Base-by-base conservation (phyloP, 495 filamentous ascomycete species). In the Hypomontagnella monticulosa region DNA sequence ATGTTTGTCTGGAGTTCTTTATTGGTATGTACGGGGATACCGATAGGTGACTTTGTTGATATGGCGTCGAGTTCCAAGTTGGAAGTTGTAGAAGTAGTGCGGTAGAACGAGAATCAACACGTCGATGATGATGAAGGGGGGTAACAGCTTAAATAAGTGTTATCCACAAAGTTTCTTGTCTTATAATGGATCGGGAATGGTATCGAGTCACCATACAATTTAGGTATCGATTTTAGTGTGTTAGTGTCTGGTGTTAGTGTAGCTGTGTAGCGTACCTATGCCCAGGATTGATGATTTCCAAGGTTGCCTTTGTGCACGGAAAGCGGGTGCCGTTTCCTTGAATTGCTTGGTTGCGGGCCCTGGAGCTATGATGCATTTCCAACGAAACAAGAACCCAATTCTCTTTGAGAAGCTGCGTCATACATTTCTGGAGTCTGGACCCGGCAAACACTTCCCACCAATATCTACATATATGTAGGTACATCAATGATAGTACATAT, bases 381-480 rank as follows among this genome's bases (percentile, higher is more conserved):
- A 64, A 69, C 66, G 66, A 64, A 69, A 69, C 60, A 60, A 64
- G 59, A 56, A 60, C 56, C 44, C 48, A 69, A 63, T 61, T 63
- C 38, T 42, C 48, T 62, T 62, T 49, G 12, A 54, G 54, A 16
- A 19, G 32, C 50, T 69, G 66, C 66, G 66, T 69, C 66, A 69
- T 69, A 69, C 66, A 69, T 69, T 63, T 36, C 48, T 44, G 34
- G 44, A 34, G 23, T 16, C 23, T 12, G 23, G 23, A 27, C 23
- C 23, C 23, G 23, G 23, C 23, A 27, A 27, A 27, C 6, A 27
- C 23, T 27, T 6, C 23, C 23, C 23, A 27, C 23, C 23, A 27
- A 27, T n/a, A n/a, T n/a, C n/a, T n/a, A n/a, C n/a, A n/a, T n/a
- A n/a, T n/a, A n/a, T n/a, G n/a, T n/a, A n/a, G n/a, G n/a, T n/a